Evolutionary conservation across 768 basidiomycete species (phyloP), one percentile per base, ranked within the genome.

Genomic region (Pleurotus salmoneostramineus): DNA sequence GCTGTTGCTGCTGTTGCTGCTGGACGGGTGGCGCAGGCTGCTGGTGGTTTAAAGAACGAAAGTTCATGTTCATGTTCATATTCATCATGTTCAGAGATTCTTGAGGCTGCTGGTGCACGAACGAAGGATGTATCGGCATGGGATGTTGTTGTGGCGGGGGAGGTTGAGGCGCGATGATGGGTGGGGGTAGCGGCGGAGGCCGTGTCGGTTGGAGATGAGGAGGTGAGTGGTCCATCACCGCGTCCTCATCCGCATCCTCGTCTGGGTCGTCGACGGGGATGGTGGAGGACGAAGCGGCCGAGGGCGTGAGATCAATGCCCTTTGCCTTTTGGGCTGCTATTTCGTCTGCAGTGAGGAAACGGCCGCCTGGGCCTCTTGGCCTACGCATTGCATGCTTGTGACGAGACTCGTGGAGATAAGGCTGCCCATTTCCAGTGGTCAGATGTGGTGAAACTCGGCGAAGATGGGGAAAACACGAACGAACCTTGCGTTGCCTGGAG

Each of bases 331-430:
- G 89, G 0, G 91, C 89, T 0, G 91, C 91, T 49, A 95, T 95
- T 72, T 98, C 95, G 15, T 95, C 93, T 51, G 95, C 93, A 6
- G 95, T 98, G 66, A 98, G 86, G 76, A 99, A 99, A 44, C 97
- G 87, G 21, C 97, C 97, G 8, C 97, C 97, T 21, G 97, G 96
- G 4, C 97, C 97, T 57, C 97, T 83, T 12, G 97, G 97, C 15
- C 97, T 85, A 46, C 95, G 88, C 89, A 98, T 95, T 34, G 97
- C 97, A 74, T 99, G 97, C 63, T 93, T 92, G 77, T 99, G 97
- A 46, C 97, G 87, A 6, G 93, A 96, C 69, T 99, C 97, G 63
- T 99, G 97, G 33, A 98, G 87, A 74, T 98, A 99, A 1, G 97
- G 96, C 95, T 97, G 47, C 33, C 8, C 21, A 27, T 27, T 27